phyloP scores from a whole-genome alignment of 2,329 filamentous ascomycete genomes.

The Fusarium sp. region DNA sequence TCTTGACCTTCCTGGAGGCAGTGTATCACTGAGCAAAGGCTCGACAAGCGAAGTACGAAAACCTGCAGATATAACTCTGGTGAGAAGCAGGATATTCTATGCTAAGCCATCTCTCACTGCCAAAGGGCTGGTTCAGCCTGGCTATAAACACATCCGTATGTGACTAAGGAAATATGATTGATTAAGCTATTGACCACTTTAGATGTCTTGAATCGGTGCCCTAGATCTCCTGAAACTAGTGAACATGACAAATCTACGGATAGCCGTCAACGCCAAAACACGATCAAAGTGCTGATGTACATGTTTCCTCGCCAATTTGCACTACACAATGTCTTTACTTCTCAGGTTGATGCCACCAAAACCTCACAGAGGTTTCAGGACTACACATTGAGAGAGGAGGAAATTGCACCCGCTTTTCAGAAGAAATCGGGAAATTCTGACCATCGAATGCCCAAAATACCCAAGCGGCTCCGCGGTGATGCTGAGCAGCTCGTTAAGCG shows the following conservation, averaged over 20 bases:
- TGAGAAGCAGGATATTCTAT: constrained; percentile 90
- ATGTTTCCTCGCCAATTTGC: constrained; percentile 93
- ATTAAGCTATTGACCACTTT: constrained; percentile 36
- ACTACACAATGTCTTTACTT: constrained; percentile 93
- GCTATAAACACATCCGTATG: constrained; percentile 84
- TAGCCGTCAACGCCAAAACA: constrained; percentile 60
- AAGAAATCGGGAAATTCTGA: constrained; percentile 27
- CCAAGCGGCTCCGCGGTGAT: constrained; percentile 78
- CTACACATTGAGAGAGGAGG: constrained; percentile 87
- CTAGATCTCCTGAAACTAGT: constrained; percentile 33
- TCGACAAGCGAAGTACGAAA: constrained; percentile 36
- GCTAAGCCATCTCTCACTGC: constrained; percentile 80
- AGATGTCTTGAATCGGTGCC: constrained; percentile 87
- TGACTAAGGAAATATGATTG: constrained; percentile 50
- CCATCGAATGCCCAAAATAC: constrained; percentile 58
- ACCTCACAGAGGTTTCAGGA: constrained; percentile 84
- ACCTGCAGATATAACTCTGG: constrained; percentile 77
- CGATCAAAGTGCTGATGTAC: constrained; percentile 86
- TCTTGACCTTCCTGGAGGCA: constrained; percentile 50
- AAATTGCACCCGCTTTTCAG: constrained; percentile 68
- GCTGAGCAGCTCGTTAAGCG: constrained; percentile 72
- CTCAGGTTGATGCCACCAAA: constrained; percentile 72
- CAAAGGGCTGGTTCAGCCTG: constrained; percentile 77
- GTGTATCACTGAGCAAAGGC: constrained; percentile 12
- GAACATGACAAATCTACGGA: background rate